Percentiles rank a stretch among this genome's conserved stretches.
Evolutionary conservation across 2,329 filamentous ascomycete genomes (phyloP).

Genomic region (Aspergillus transmontanensis): DNA sequence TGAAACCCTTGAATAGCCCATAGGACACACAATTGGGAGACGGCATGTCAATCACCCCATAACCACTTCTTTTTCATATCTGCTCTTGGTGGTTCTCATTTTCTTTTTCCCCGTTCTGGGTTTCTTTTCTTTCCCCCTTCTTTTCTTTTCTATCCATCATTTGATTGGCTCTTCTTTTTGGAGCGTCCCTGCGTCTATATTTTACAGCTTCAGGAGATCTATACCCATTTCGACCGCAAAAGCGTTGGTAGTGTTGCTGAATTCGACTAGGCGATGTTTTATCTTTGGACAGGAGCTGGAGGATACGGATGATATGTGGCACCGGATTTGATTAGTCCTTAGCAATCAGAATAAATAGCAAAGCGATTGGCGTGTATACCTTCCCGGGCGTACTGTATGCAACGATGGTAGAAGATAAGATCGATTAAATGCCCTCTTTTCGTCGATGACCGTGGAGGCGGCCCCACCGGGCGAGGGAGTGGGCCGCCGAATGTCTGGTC

Average conservation of each 20-base stretch:
- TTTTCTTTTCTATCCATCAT: background rate
- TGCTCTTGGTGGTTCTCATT: slow-evolving; percentile 6
- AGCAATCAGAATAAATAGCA: background rate
- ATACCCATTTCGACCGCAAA: slow-evolving; percentile 19
- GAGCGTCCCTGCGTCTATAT: background rate
- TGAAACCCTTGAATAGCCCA: slow-evolving; percentile 27
- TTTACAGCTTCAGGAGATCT: slow-evolving; percentile 7
- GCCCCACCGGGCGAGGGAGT: background rate
- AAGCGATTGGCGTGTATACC: background rate
- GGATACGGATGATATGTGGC: background rate
- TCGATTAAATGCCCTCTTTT: background rate
- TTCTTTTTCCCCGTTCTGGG: slow-evolving; percentile 8
- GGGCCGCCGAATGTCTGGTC: background rate
- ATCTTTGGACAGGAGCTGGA: background rate
- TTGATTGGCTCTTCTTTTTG: background rate
- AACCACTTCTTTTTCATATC: slow-evolving; percentile 10
- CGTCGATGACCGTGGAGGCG: background rate
- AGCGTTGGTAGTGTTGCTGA: slow-evolving; percentile 7
- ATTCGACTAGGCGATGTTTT: background rate
- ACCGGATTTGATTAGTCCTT: background rate
- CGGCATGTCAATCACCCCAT: slow-evolving; percentile 3
- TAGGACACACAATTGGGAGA: slow-evolving; percentile 7
- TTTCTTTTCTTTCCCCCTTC: slow-evolving; percentile 1
- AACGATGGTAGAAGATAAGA: background rate
- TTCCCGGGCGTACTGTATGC: background rate